Conservation (phyloP, 2,329 filamentous ascomycete genomes). For the Pseudogymnoascus sp. region DNA sequence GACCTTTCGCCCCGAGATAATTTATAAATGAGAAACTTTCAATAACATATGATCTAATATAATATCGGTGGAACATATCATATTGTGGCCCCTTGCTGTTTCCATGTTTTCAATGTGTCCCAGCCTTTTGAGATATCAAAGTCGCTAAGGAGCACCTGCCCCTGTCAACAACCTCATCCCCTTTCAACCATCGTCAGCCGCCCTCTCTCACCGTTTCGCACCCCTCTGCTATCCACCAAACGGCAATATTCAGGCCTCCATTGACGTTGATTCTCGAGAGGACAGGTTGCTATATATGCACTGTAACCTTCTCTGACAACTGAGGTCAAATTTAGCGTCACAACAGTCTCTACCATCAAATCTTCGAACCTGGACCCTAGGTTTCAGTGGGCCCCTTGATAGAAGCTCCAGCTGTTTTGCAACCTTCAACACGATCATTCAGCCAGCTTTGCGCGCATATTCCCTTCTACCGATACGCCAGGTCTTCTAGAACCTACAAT, state of each 20-base stretch:
- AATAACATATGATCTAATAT: background rate
- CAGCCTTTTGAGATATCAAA: constrained; percentile 3
- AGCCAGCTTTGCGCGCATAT: background rate
- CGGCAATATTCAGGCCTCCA: background rate
- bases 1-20: background rate
- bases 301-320: background rate
- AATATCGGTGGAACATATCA: background rate
- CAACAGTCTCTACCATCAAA: constrained; percentile 3
- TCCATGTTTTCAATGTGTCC: constrained; percentile 1
- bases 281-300: background rate
- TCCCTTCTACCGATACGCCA: background rate
- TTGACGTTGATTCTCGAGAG: background rate
- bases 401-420: background rate
- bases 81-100: background rate
- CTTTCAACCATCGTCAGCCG: background rate
- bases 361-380: constrained; percentile 1
- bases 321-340: background rate
- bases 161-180: constrained; percentile 7
- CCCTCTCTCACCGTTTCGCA: background rate
- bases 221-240: background rate
- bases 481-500: background rate
- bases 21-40: background rate
- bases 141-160: constrained; percentile 3
- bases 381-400: constrained; percentile 5
- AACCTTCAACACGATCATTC: constrained; percentile 6